Conservation (phyloP, 1,139 yeast species). For the Debaryomycetaceae sp. region DNA sequence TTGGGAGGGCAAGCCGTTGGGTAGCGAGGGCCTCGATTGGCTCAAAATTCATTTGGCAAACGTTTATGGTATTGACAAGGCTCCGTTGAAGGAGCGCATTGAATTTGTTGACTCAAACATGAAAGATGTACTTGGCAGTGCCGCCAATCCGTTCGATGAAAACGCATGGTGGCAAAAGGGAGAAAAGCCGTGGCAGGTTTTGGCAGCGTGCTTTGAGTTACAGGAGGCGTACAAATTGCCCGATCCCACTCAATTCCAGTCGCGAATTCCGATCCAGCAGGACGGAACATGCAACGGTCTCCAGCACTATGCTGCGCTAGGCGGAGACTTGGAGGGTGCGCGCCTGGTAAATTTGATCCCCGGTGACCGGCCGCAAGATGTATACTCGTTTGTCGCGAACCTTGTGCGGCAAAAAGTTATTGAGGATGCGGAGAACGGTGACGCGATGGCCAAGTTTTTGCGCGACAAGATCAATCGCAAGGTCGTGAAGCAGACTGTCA, state of each 20-base stretch:
- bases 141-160: constrained; percentile 51
- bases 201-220: constrained; percentile 78
- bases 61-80: constrained; percentile 79
- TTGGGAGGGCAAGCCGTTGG: constrained; percentile 81
- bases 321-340: constrained; percentile 95
- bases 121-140: constrained; percentile 54
- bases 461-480: constrained; percentile 68
- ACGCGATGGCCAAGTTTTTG: constrained; percentile 41
- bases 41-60: constrained; percentile 85
- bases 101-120: constrained; percentile 60
- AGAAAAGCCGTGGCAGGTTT: constrained; percentile 93
- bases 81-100: constrained; percentile 66
- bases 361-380: constrained; percentile 81
- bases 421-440: constrained; percentile 46
- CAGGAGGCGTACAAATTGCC: constrained; percentile 56
- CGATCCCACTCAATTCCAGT: constrained; percentile 65
- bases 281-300: constrained; percentile 98
- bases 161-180: constrained; percentile 76
- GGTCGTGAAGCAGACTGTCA: constrained; percentile 91
- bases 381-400: constrained; percentile 71
- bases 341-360: constrained; percentile 81
- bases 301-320: constrained; percentile 96
- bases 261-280: constrained; percentile 88
- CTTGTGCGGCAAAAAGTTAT: constrained; percentile 55
- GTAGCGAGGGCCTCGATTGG: constrained; percentile 73